Base-by-base conservation (phyloP, 139 green algal genomes). In the Zygnema circumcarinatum region DNA sequence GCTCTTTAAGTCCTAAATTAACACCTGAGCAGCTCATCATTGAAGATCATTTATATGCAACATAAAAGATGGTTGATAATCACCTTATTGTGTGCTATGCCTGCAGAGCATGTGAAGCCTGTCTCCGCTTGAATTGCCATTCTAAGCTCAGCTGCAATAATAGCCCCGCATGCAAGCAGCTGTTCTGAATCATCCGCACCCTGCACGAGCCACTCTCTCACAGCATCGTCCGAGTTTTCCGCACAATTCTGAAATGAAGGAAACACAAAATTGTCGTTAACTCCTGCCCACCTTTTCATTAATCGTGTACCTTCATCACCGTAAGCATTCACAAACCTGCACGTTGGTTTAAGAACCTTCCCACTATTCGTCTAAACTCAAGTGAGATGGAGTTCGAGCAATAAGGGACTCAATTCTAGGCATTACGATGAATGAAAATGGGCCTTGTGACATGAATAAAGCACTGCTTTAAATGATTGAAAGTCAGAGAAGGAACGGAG, bases 91-190 rank as follows among this genome's bases (percentile, higher is more conserved):
- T 95, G 91, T 0, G 94, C 89, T 1, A 96, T 86, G 69, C 93
- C 92, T 16, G 94, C 95, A 39, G 81, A 94, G 90, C 94, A 97
- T 2, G 85, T 98, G 89, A 93, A 98, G 1, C 94, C 93, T 72
- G 96, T 90, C 92, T 95, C 88, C n/a, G 33, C 39, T 3, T 74
- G 36, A 73, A 98, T 94, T 16, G 84, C 91, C 35, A 80, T 89
- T 1, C 94, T 86, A 79, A 96, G 91, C 86, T 94, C 82, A 16
- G 90, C 88, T 67, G 94, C 91, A 25, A 94, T 85, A 11, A 88
- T 47, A 7, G 92, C 93, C 0, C 88, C 95, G 39, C 85, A 88
- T 0, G 95, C 93, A 74, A 97, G 90, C 88, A 97, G 89, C 38
- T 68, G 85, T 25, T 72, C 25, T 25, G 54, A 72, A 29, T 25